Conservation (phyloP, 2,329 filamentous ascomycete species). For the Neoarthrinium moseri region DNA sequence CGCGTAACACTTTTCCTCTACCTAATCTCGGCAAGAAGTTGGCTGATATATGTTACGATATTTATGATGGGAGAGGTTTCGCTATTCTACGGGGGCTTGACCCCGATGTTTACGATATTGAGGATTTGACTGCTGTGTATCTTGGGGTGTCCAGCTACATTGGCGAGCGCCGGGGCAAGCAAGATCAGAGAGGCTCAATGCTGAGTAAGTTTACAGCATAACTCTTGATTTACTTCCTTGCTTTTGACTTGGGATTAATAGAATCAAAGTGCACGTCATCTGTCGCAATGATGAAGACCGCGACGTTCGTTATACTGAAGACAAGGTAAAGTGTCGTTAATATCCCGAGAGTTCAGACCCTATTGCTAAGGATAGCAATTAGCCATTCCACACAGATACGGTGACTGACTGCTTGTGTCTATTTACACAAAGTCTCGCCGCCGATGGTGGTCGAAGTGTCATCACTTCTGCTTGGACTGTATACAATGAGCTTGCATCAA, state of each 20-base stretch:
- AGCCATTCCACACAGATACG: slow-evolving; percentile 3
- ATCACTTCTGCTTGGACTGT: slow-evolving; percentile 42
- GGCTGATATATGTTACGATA: slow-evolving; percentile 25
- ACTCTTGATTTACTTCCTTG: too few species aligned
- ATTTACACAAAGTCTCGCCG: slow-evolving; percentile 43
- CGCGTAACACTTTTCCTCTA: slow-evolving; percentile 39
- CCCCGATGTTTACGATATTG: slow-evolving; percentile 41
- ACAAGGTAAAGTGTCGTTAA: too few species aligned
- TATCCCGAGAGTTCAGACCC: too few species aligned
- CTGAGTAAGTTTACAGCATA: slow-evolving; percentile 43
- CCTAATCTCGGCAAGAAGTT: slow-evolving; percentile 34
- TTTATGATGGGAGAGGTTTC: slow-evolving; percentile 48
- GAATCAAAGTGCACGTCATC: too few species aligned
- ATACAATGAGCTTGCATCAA: slow-evolving; percentile 39
- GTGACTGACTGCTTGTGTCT: slow-evolving; percentile 42
- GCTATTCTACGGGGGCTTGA: slow-evolving; percentile 54
- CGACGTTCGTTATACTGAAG: too few species aligned
- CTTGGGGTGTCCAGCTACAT: slow-evolving; percentile 57
- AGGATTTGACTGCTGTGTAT: slow-evolving; percentile 56
- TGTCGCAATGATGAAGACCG: too few species aligned
- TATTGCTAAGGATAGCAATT: too few species aligned
- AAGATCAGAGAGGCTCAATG: slow-evolving; percentile 47
- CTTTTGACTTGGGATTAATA: slow-evolving; percentile 51
- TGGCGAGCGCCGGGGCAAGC: slow-evolving; percentile 50
- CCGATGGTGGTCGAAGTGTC: slow-evolving; percentile 42